Evolutionary conservation across 768 basidiomycete genomes (phyloP), one percentile per base, ranked within the genome.

Genomic region (Scleroderma citrinum): DNA sequence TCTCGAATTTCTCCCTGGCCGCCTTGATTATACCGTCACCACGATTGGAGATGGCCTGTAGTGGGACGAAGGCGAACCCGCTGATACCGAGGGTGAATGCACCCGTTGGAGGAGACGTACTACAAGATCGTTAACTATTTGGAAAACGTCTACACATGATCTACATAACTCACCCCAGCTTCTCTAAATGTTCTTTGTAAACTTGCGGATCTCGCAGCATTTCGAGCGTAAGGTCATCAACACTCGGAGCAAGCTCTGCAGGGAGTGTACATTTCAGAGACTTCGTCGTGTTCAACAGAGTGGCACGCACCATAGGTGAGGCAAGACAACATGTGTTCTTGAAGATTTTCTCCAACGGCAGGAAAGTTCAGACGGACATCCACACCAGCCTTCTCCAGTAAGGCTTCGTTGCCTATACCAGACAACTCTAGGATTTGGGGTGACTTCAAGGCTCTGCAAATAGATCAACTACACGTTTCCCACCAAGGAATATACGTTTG

Each of bases 381-480:
- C 35, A 83, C 67, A 2, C 70, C 72, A 16, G 75, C 55, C 5
- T 52, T 63, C 21, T 65, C 54, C 29, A 82, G 63, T 19, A 76
- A 52, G 2, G 63, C 64, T 13, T 58, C 56, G 29, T 71, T 65
- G 16, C 81, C 81, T 47, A 83, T 75, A 20, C 82, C 82, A 5
- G 78, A 80, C 2, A 82, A 63, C 56, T 82, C 77, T 2, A 82
- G 72, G 8, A 84, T 65, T 55, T 80, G 75, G 5, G 76, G 71
- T 0, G 73, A 69, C 49, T 75, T 72, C 20, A 79, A 53, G 2
- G 76, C 49, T n/a, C 69, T 70, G 49, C 39, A 10, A 2, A 31
- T 12, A 26, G 7, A 16, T 8, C 29, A 31, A 44, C n/a, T 20
- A 31, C 12, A n/a, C 29, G 10, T 16, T 42, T 12, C 7, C 13